Conservation (phyloP, 257 asterid species). For the Cruciata laevipes region DNA sequence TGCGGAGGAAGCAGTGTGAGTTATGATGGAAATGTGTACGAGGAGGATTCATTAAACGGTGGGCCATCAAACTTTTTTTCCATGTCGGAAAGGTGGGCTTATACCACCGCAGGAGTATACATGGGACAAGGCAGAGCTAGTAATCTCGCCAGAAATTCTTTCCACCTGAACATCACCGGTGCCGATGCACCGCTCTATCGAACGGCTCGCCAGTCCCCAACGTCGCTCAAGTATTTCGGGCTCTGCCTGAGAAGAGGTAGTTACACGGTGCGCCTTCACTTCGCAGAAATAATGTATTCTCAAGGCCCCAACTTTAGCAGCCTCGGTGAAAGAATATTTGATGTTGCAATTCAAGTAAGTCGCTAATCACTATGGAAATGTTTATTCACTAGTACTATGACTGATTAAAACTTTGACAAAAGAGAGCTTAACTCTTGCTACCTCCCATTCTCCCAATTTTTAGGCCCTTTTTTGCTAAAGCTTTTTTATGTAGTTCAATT, state of each 20-base stretch:
- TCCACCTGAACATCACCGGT: constrained; percentile 23
- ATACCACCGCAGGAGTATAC: constrained; percentile 68
- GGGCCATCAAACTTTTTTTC: constrained; percentile 54
- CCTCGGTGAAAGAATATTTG: constrained; percentile 73
- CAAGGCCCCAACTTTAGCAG: constrained; percentile 48
- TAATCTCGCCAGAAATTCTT: constrained; percentile 23
- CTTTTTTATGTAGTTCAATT: no score
- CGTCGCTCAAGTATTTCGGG: constrained; percentile 67
- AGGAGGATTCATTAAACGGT: constrained; percentile 31
- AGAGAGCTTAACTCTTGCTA: no score
- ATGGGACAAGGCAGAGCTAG: constrained; percentile 1
- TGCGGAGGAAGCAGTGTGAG: constrained; percentile 58
- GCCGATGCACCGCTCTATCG: constrained; percentile 36
- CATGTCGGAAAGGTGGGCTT: constrained; percentile 56
- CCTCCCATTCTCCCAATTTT: no score
- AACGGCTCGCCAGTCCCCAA: constrained; percentile 73
- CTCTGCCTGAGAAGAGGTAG: constrained; percentile 70
- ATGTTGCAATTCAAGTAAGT: constrained; percentile 83
- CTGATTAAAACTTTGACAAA: no score
- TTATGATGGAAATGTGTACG: constrained; percentile 49
- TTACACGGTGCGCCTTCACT: constrained; percentile 85
- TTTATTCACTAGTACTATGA: no score
- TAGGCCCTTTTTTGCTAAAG: no score
- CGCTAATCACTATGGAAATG: no score
- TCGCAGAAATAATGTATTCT: constrained; percentile 71